Conservation (phyloP, 2,329 filamentous ascomycete species). For the Cladosporium phlei region DNA sequence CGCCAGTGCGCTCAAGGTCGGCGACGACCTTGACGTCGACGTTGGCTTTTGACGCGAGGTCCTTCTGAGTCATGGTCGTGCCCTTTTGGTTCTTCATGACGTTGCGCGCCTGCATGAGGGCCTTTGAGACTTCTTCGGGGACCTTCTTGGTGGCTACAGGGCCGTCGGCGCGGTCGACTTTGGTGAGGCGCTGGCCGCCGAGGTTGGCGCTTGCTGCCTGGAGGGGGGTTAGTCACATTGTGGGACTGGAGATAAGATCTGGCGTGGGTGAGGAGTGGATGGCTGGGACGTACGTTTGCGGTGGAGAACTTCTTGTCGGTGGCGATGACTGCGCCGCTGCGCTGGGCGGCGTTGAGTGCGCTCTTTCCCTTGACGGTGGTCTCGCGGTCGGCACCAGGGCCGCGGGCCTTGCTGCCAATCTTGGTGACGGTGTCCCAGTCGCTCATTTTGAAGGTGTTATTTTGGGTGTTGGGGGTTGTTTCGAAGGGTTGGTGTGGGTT, state of each 20-base stretch:
- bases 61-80: conserved; percentile 79
- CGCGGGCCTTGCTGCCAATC: conserved; percentile 81
- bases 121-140: conserved; percentile 72
- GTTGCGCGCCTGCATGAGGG: conserved; percentile 73
- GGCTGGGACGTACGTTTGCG: conserved; percentile 68
- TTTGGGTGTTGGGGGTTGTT: neutral
- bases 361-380: conserved; percentile 81
- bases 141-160: conserved; percentile 96
- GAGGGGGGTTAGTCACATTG: conserved; percentile 33
- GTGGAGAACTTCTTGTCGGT: conserved; percentile 89
- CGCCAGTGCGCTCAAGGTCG: conserved; percentile 77
- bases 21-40: conserved; percentile 74
- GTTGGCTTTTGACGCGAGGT: conserved; percentile 81
- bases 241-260: no score
- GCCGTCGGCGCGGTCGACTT: conserved; percentile 95
- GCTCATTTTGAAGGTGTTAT: conserved; percentile 38
- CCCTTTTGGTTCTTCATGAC: conserved; percentile 74
- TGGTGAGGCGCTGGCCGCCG: conserved; percentile 93
- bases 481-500: neutral
- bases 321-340: conserved; percentile 67
- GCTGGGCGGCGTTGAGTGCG: conserved; percentile 83
- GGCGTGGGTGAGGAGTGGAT: neutral
- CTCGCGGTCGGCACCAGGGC: conserved; percentile 68
- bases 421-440: conserved; percentile 89
- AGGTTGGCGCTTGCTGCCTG: conserved; percentile 30